Percentiles rank a stretch among this genome's conserved stretches.
phyloP scores from a whole-genome alignment of 768 basidiomycete species.

The Tylopilus plumbeoviolaceoides region DNA sequence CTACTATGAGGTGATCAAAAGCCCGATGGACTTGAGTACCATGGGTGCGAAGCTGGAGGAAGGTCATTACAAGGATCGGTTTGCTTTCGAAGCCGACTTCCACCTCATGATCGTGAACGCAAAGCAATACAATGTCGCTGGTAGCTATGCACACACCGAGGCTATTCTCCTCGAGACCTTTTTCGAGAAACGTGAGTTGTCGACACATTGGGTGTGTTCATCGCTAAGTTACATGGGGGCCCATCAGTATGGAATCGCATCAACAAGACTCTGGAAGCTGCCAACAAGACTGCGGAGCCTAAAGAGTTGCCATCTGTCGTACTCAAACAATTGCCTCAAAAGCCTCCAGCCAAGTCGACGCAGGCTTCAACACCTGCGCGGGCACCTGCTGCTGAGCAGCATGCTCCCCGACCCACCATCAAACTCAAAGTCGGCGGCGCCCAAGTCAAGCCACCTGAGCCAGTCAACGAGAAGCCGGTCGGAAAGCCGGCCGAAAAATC shows the following conservation, averaged over 20 bases:
- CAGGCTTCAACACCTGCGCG: slow-evolving; percentile 7
- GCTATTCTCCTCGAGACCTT: slow-evolving; percentile 71
- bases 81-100: slow-evolving; percentile 83
- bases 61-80: slow-evolving; percentile 81
- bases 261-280: slow-evolving; percentile 76
- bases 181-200: slow-evolving; percentile 78
- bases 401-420: slow-evolving; percentile 52
- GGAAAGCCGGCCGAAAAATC: slow-evolving; percentile 25
- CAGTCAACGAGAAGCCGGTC: slow-evolving; percentile 21
- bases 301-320: slow-evolving; percentile 24
- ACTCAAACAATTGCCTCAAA: slow-evolving; percentile 20
- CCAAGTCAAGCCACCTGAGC: slow-evolving; percentile 34
- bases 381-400: slow-evolving; percentile 25
- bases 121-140: slow-evolving; percentile 73
- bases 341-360: slow-evolving; percentile 12
- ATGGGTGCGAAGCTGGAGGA: slow-evolving; percentile 82
- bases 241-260: slow-evolving; percentile 82
- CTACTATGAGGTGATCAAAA: slow-evolving; percentile 86
- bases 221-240: slow-evolving; percentile 3
- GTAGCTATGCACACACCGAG: slow-evolving; percentile 70
- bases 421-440: slow-evolving; percentile 61
- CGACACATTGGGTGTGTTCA: background rate
- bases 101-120: slow-evolving; percentile 86
- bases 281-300: slow-evolving; percentile 41
- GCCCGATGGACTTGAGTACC: slow-evolving; percentile 93